Evolutionary conservation across 495 filamentous ascomycete genomes (phyloP).

Genomic region (Aspergillus kassunensis): DNA sequence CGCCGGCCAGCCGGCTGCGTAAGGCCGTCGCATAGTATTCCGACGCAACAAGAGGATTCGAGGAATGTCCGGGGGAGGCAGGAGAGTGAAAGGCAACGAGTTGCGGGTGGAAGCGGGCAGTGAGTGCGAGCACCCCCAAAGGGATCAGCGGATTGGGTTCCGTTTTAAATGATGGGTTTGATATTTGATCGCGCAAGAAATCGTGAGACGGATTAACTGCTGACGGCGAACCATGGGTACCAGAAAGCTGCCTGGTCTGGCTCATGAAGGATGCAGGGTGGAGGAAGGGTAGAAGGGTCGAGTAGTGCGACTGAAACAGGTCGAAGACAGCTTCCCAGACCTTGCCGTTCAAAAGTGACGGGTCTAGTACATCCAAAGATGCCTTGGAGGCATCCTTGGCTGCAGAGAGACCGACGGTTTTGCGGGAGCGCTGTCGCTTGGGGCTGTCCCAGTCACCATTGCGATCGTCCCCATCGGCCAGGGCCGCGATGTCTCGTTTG

Average conservation of each 20-base stretch:
- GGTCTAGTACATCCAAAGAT: constrained; percentile 37
- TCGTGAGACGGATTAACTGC: constrained; percentile 21
- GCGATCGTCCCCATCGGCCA: constrained; percentile 50
- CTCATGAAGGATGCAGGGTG: constrained; percentile 69
- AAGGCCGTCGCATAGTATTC: constrained; percentile 76
- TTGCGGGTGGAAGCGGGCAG: constrained; percentile 69
- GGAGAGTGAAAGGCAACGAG: constrained; percentile 64
- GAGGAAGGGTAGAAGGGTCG: constrained; percentile 77
- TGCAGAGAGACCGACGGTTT: constrained; percentile 38
- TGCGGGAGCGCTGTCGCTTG: constrained; percentile 55
- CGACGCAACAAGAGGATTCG: constrained; percentile 63
- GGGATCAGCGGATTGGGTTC: constrained; percentile 64
- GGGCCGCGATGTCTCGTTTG: constrained; percentile 53
- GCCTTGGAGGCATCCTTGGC: constrained; percentile 33
- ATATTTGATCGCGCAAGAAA: constrained; percentile 21
- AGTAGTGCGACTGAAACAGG: constrained; percentile 78
- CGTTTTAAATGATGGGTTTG: constrained; percentile 28
- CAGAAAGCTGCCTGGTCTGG: constrained; percentile 48
- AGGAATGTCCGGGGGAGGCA: constrained; percentile 37
- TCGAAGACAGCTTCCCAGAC: constrained; percentile 70
- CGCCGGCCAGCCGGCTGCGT: constrained; percentile 57
- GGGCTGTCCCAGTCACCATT: constrained; percentile 56
- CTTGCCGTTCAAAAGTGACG: constrained; percentile 60
- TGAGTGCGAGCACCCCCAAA: constrained; percentile 73
- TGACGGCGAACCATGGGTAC: constrained; percentile 6